Percentiles rank a stretch among this genome's conserved stretches.
These are phyloP conservation scores for Friedmanniomyces simplex DNA, from an alignment of 495 filamentous ascomycete species.

Conservation along the genomic window DNA sequence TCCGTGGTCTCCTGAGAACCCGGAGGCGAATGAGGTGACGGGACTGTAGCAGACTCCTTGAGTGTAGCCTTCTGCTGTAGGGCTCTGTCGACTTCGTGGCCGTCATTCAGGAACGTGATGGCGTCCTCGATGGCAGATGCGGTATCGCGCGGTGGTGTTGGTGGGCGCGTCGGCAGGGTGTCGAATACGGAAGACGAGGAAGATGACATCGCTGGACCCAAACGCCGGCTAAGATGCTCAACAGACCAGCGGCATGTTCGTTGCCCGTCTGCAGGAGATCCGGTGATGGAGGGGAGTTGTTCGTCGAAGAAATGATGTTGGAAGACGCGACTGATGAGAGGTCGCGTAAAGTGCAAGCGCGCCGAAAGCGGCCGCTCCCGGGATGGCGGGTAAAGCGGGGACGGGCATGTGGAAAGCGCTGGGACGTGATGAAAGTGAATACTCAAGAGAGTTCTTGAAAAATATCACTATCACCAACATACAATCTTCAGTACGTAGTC, in stretches of 20 bases:
- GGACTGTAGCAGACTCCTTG: neutral
- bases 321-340: neutral
- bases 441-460: too few species aligned
- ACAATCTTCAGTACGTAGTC: too few species aligned
- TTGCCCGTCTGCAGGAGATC: neutral
- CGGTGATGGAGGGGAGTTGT: neutral
- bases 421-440: too few species aligned
- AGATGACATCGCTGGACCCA: conserved; percentile 25
- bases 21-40: conserved; percentile 38
- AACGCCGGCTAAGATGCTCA: conserved; percentile 19
- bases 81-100: conserved; percentile 17
- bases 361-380: neutral
- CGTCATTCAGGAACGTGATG: conserved; percentile 29
- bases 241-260: neutral
- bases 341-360: neutral
- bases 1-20: conserved; percentile 33
- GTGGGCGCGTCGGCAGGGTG: conserved; percentile 43
- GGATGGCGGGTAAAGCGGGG: neutral
- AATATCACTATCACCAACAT: too few species aligned
- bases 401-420: neutral
- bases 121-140: conserved; percentile 26
- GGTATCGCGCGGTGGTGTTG: conserved; percentile 52
- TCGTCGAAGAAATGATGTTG: neutral
- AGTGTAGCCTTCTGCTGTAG: neutral
- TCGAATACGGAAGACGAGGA: conserved; percentile 21